A percentile compares a stretch with the other conserved stretches of the same genome.
Conservation (phyloP, 495 filamentous ascomycete genomes). For the Melanomma pulvis-pyrius region DNA sequence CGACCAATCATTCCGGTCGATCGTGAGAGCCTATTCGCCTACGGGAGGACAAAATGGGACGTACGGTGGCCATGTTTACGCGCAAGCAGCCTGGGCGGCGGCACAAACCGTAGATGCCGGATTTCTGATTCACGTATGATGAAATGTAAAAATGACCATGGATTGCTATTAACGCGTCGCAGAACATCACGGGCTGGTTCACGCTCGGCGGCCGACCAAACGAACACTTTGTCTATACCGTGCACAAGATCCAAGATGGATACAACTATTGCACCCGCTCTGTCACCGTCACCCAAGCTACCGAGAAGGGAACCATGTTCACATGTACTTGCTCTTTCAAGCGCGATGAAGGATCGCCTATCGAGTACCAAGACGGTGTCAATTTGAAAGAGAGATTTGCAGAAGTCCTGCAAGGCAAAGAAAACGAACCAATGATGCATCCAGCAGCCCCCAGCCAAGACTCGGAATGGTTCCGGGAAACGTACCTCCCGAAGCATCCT, state of each 20-base stretch:
- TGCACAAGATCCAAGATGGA: constrained; percentile 58
- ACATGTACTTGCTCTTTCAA: constrained; percentile 67
- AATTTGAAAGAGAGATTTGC: constrained; percentile 47
- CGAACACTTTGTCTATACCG: constrained; percentile 63
- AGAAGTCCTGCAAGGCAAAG: constrained; percentile 47
- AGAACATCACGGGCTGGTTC: constrained; percentile 73
- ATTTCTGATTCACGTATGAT: constrained; percentile 63
- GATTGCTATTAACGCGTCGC: not conserved
- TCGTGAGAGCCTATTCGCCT: constrained; percentile 33
- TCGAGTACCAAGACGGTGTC: constrained; percentile 49
- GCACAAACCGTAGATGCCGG: constrained; percentile 57
- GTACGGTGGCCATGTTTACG: constrained; percentile 68
- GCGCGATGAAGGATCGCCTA: constrained; percentile 46
- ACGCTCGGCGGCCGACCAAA: constrained; percentile 56
- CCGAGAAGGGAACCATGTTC: constrained; percentile 59
- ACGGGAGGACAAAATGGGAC: constrained; percentile 34
- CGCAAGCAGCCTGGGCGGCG: constrained; percentile 65
- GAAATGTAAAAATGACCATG: not conserved
- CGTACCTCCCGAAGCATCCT: constrained; percentile 35
- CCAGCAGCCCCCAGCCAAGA: constrained; percentile 11
- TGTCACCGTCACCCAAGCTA: constrained; percentile 60
- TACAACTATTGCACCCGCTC: constrained; percentile 60
- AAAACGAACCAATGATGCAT: constrained; percentile 38
- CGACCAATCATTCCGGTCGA: constrained; percentile 39
- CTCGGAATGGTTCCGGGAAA: constrained; percentile 22